Evolutionary conservation across 441 rosid genomes (phyloP).

Genomic region (Raphanus hybrid): DNA sequence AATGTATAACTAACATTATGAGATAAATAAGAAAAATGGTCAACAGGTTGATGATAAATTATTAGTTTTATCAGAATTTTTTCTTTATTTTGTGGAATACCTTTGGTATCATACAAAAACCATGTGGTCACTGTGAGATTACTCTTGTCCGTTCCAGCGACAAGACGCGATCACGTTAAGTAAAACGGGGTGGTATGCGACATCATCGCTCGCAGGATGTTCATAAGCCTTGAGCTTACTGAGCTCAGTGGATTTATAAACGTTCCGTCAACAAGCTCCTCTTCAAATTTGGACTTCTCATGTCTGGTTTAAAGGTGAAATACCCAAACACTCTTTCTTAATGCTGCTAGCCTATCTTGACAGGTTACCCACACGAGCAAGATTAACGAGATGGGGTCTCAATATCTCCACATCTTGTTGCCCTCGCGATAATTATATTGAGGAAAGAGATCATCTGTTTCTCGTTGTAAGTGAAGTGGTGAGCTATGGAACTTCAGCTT

Average conservation of each 20-base stretch:
- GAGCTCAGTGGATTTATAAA: too few species aligned
- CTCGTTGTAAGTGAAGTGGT: neutral
- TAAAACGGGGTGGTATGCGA: too few species aligned
- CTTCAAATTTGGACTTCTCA: neutral
- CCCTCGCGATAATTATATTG: neutral
- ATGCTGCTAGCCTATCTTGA: neutral
- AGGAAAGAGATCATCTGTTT: neutral
- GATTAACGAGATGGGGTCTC: neutral
- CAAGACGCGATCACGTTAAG: too few species aligned
- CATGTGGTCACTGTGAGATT: slow-evolving; percentile 5
- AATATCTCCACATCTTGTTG: neutral
- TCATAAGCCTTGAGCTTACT: too few species aligned
- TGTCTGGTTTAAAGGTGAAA: neutral
- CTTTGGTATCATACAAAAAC: slow-evolving; percentile 23
- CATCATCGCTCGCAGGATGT: too few species aligned
- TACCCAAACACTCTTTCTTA: neutral
- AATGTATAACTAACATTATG: neutral
- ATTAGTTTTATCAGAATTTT: neutral
- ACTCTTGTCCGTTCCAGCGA: neutral
- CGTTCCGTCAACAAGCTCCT: neutral
- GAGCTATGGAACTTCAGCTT: neutral
- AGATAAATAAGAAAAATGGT: neutral
- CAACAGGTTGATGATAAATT: neutral
- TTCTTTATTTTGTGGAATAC: neutral
- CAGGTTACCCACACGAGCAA: neutral